A percentile compares a stretch with the other conserved stretches of the same genome.
Conservation (phyloP, 164 flowering plant genomes). For the Euptelea pleiosperma region DNA sequence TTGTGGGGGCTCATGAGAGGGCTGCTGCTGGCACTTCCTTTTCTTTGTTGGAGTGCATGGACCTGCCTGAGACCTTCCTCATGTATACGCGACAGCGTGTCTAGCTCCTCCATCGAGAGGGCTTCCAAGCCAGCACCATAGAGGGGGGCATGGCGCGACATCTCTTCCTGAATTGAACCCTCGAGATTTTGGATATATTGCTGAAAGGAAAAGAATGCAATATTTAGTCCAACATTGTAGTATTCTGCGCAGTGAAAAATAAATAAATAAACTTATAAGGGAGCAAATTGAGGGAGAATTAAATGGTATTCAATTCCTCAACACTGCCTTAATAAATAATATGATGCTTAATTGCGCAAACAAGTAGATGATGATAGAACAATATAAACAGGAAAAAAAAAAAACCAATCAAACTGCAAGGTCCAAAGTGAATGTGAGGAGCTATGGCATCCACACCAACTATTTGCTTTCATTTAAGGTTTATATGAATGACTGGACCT, state of each 20-base stretch:
- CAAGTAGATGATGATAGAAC: too few species aligned
- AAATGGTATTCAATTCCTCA: too few species aligned
- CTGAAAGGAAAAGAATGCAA: slow-evolving; percentile 35
- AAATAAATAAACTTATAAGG: neutral
- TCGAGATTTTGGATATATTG: slow-evolving; percentile 83
- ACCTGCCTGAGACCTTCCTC: slow-evolving; percentile 94
- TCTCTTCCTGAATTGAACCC: slow-evolving; percentile 84
- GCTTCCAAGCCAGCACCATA: slow-evolving; percentile 95
- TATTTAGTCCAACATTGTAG: neutral
- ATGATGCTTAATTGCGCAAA: too few species aligned
- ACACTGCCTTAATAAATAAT: too few species aligned
- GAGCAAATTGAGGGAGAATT: too few species aligned
- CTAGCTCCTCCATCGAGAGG: slow-evolving; percentile 87
- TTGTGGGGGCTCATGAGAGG: slow-evolving; percentile 61
- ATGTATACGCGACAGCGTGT: slow-evolving; percentile 85
- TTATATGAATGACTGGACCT: too few species aligned
- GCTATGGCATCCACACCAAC: too few species aligned
- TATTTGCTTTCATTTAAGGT: too few species aligned
- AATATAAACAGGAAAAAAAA: too few species aligned
- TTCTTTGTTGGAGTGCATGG: slow-evolving; percentile 72
- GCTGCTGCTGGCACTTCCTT: slow-evolving; percentile 54
- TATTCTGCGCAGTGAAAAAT: neutral
- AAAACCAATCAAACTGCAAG: too few species aligned
- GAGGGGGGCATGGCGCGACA: slow-evolving; percentile 96
- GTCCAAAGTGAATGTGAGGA: too few species aligned